A percentile compares a stretch with the other conserved stretches of the same genome.
Evolutionary conservation across 306 rosid genomes (phyloP).

Genomic region (Luffa acutangula): DNA sequence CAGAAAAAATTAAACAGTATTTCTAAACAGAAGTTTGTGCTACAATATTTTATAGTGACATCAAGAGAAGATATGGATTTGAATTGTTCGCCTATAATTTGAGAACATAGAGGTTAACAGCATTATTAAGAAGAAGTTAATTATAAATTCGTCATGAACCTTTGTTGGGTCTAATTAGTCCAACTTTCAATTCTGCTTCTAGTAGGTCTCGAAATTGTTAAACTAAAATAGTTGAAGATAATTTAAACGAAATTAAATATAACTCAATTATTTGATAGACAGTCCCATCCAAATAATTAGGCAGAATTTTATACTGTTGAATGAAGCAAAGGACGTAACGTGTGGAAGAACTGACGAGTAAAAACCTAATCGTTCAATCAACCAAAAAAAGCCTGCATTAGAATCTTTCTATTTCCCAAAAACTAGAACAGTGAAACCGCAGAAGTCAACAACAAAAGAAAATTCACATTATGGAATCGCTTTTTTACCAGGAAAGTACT

Average conservation of each 20-base stretch:
- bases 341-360: background rate
- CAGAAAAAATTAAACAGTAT: background rate
- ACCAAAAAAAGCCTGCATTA: background rate
- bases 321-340: background rate
- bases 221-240: background rate
- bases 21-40: background rate
- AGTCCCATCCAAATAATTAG: background rate
- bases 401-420: background rate
- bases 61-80: background rate
- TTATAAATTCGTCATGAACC: background rate
- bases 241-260: background rate
- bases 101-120: background rate
- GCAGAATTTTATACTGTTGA: background rate
- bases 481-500: constrained; percentile 67
- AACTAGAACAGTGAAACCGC: background rate
- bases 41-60: background rate
- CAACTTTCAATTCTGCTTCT: background rate
- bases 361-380: background rate
- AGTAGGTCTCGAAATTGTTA: background rate
- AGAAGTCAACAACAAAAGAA: too few relatives aligned
- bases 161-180: background rate
- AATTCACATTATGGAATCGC: background rate
- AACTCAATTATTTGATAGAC: background rate
- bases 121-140: background rate
- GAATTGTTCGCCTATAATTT: background rate